phyloP scores from a whole-genome alignment of 805 yeast species.

The Kuraishia piskuri region DNA sequence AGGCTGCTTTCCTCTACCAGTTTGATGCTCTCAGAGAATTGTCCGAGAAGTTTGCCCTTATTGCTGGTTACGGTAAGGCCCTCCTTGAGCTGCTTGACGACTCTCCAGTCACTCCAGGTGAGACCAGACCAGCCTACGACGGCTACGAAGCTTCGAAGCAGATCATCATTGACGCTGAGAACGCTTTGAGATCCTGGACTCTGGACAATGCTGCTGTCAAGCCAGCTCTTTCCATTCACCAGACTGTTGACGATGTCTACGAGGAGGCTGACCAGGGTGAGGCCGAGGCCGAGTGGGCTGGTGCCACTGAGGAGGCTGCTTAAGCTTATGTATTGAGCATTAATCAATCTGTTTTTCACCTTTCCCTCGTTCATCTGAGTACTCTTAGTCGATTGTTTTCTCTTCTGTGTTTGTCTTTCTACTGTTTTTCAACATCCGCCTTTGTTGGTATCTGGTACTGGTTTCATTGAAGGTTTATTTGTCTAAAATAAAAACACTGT shows the following conservation, averaged over 20 bases:
- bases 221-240: slow-evolving; percentile 67
- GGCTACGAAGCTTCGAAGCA: slow-evolving; percentile 87
- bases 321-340: not conserved
- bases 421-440: not conserved
- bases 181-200: slow-evolving; percentile 78
- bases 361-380: not conserved
- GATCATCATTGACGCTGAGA: slow-evolving; percentile 79
- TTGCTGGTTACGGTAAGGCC: slow-evolving; percentile 88
- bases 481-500: not conserved
- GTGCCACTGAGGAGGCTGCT: not conserved
- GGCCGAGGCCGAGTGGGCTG: slow-evolving; percentile 23
- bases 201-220: slow-evolving; percentile 74
- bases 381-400: not conserved
- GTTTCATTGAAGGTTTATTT: not conserved
- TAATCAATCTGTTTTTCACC: not conserved
- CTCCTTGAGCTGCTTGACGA: slow-evolving; percentile 76
- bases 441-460: not conserved
- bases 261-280: slow-evolving; percentile 46
- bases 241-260: slow-evolving; percentile 35
- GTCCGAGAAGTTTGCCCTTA: slow-evolving; percentile 77
- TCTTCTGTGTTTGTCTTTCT: not conserved
- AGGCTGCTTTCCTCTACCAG: slow-evolving; percentile 77
- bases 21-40: slow-evolving; percentile 81
- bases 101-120: slow-evolving; percentile 85
- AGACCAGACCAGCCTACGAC: slow-evolving; percentile 82